A percentile compares a stretch with the other conserved stretches of the same genome.
Evolutionary conservation across 2,329 filamentous ascomycete genomes (phyloP).

Genomic region (Grosmannia huntii): DNA sequence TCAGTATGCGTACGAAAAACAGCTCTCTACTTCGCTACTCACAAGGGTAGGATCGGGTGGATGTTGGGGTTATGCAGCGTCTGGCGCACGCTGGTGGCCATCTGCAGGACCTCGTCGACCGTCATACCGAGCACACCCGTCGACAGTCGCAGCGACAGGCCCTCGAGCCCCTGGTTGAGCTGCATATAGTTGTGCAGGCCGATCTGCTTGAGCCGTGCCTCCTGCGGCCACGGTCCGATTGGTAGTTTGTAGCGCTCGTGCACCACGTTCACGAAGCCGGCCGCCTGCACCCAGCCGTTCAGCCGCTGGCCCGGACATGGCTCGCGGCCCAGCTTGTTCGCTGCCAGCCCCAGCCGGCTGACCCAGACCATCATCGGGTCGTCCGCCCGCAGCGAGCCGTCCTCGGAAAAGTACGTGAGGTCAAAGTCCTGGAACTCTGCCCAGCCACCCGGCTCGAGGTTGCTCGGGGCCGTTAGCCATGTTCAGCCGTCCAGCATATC

Average conservation of each 20-base stretch:
- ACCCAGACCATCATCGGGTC: conserved; percentile 5
- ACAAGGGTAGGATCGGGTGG: conserved; percentile 12
- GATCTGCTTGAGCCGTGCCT: conserved; percentile 30
- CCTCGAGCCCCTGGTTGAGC: conserved; percentile 10
- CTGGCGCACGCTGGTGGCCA: conserved; percentile 10
- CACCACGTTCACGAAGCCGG: conserved; percentile 36
- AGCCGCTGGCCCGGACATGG: conserved; percentile 17
- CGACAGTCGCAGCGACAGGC: conserved; percentile 10
- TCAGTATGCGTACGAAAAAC: too few relatives aligned
- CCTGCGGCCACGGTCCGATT: conserved; percentile 32
- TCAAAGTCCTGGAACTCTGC: conserved; percentile 15
- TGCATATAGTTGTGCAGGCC: conserved; percentile 10
- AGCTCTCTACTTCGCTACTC: background rate
- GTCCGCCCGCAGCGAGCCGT: conserved; percentile 13
- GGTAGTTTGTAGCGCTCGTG: conserved; percentile 32
- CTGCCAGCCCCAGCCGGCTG: conserved; percentile 10
- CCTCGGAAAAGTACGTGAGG: conserved; percentile 10
- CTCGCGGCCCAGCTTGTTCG: conserved; percentile 10
- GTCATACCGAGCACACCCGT: conserved; percentile 16
- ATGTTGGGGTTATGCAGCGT: conserved; percentile 10
- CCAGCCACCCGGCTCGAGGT: conserved; percentile 14
- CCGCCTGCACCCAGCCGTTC: conserved; percentile 27
- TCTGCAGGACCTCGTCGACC: conserved; percentile 9
- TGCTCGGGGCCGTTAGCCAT: background rate
- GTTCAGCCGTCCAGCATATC: too few relatives aligned